phyloP scores from a whole-genome alignment of 805 yeast species.

The Lipomyces kockii region DNA sequence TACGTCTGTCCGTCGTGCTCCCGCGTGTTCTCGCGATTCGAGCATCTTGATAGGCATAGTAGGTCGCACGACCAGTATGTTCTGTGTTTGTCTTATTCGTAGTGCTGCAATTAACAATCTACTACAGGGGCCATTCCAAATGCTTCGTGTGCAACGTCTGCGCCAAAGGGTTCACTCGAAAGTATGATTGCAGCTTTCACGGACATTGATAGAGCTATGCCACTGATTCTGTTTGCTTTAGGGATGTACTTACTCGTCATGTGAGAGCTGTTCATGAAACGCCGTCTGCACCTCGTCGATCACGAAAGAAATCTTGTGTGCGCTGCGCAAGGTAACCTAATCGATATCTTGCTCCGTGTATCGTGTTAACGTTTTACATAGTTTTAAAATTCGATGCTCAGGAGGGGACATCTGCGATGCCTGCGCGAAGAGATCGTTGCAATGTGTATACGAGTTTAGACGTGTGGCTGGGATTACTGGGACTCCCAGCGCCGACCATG shows the following conservation, averaged over 20 bases:
- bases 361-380: not conserved
- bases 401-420: conserved; percentile 39
- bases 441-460: conserved; percentile 33
- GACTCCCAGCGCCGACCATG: conserved; percentile 1
- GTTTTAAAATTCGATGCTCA: conserved; percentile 38
- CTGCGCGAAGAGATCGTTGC: conserved; percentile 32
- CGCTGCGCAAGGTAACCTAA: conserved; percentile 22
- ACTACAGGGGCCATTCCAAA: not conserved
- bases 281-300: conserved; percentile 22
- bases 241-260: conserved; percentile 28
- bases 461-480: not conserved
- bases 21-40: conserved; percentile 13
- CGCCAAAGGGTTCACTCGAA: conserved; percentile 26
- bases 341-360: not conserved
- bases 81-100: not conserved
- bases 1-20: conserved; percentile 13
- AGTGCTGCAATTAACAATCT: not conserved
- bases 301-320: conserved; percentile 30
- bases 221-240: not conserved
- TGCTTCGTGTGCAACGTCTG: conserved; percentile 20
- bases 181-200: not conserved
- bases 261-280: conserved; percentile 32
- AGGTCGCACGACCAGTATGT: conserved; percentile 11
- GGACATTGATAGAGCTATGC: not conserved
- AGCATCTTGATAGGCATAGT: conserved; percentile 15